Evolutionary conservation across 2,329 filamentous ascomycete species (phyloP).

Genomic region (Beauveria rudraprayagi): DNA sequence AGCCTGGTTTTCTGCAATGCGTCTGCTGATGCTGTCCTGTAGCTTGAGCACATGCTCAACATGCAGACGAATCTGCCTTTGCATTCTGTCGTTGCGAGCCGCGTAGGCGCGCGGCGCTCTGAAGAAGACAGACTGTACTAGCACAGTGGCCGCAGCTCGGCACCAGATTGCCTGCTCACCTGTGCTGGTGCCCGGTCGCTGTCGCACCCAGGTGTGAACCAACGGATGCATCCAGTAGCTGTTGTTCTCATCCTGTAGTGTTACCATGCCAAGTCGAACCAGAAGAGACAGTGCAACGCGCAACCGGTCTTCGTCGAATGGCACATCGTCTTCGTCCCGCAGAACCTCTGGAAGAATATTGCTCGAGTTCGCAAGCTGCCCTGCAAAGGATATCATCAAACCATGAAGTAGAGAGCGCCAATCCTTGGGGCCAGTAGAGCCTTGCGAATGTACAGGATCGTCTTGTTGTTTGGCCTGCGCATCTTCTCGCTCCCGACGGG

Average conservation of each 20-base stretch:
- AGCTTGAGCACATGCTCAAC: background rate
- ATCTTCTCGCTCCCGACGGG: background rate
- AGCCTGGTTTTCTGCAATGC: background rate
- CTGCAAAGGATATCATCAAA: background rate
- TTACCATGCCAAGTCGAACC: background rate
- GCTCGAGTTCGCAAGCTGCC: background rate
- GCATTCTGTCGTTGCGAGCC: background rate
- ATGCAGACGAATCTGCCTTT: background rate
- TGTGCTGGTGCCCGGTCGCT: conserved; percentile 3
- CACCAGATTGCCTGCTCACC: conserved; percentile 4
- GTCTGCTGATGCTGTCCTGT: background rate
- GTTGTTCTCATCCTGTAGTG: background rate
- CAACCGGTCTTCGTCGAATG: conserved; percentile 1
- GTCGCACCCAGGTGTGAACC: background rate
- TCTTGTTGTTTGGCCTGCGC: background rate
- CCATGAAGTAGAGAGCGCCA: background rate
- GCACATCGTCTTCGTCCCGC: background rate
- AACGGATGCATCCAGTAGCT: conserved; percentile 7
- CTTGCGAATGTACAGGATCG: background rate
- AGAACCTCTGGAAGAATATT: conserved; percentile 2
- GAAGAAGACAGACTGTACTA: background rate
- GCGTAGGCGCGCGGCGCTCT: background rate
- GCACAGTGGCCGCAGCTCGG: background rate
- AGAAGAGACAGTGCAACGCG: background rate
- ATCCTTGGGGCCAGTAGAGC: background rate